Percentiles rank a stretch among this genome's conserved stretches.
These are phyloP conservation scores for Kwoniella sp. DNA, from an alignment of 768 basidiomycete species.

Conservation along the genomic window DNA sequence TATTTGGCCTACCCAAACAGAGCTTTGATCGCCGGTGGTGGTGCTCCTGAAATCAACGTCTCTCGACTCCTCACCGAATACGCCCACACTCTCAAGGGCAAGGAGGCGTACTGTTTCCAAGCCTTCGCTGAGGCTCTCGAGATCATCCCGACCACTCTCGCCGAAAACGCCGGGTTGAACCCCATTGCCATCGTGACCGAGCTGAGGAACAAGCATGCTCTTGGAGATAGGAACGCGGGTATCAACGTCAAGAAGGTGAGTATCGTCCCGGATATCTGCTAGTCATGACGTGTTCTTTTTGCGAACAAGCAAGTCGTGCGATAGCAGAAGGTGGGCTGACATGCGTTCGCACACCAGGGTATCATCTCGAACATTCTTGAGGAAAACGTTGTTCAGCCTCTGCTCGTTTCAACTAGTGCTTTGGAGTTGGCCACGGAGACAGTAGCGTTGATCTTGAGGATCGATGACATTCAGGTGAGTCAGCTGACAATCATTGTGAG, in stretches of 20 bases:
- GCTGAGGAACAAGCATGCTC: slow-evolving; percentile 90
- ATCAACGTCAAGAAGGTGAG: slow-evolving; percentile 96
- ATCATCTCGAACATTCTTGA: slow-evolving; percentile 96
- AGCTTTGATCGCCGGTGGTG: slow-evolving; percentile 92
- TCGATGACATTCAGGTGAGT: slow-evolving; percentile 67
- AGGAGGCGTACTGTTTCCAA: slow-evolving; percentile 99
- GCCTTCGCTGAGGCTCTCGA: slow-evolving; percentile 97
- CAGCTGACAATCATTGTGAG: not conserved
- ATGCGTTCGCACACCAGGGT: slow-evolving; percentile 63
- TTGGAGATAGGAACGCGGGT: slow-evolving; percentile 90
- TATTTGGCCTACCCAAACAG: slow-evolving; percentile 55
- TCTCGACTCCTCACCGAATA: slow-evolving; percentile 88
- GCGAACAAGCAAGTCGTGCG: not conserved
- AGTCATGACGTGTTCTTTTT: not conserved
- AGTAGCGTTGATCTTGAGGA: slow-evolving; percentile 91
- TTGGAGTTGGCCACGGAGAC: slow-evolving; percentile 95
- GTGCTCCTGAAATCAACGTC: slow-evolving; percentile 96
- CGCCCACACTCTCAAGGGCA: slow-evolving; percentile 89
- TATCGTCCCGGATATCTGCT: slow-evolving; percentile 6
- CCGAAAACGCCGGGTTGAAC: slow-evolving; percentile 97
- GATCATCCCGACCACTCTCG: slow-evolving; percentile 94
- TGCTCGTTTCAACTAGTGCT: slow-evolving; percentile 92
- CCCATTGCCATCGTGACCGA: slow-evolving; percentile 98
- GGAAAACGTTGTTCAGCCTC: slow-evolving; percentile 94
- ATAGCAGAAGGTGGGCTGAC: not conserved